phyloP scores from a whole-genome alignment of 371 early-diverging fungal species.

The Polyrhizophydium stewartii region DNA sequence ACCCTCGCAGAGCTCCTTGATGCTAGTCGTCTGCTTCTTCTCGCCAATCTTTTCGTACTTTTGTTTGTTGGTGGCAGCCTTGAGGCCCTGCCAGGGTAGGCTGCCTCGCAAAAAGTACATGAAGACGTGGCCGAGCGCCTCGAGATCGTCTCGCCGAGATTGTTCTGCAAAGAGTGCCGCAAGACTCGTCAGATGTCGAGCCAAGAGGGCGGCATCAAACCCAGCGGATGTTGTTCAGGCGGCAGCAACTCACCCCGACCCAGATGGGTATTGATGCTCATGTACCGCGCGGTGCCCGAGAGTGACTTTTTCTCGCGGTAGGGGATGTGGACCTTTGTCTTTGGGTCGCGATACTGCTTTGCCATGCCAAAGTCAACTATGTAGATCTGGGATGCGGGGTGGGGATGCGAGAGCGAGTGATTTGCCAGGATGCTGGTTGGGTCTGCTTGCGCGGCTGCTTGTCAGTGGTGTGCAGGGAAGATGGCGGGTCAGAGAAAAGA shows the following conservation, averaged over 20 bases:
- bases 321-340: conserved; percentile 92
- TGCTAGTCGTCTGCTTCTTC: conserved; percentile 91
- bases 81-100: conserved; percentile 99
- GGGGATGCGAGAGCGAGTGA: conserved; percentile 38
- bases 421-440: conserved; percentile 37
- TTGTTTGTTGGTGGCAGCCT: conserved; percentile 97
- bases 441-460: conserved; percentile 7
- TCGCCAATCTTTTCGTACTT: conserved; percentile 98
- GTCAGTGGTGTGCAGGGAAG: background rate
- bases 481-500: background rate
- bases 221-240: background rate
- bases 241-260: conserved; percentile 61
- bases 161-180: conserved; percentile 61
- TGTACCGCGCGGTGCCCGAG: conserved; percentile 96
- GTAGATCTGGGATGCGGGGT: conserved; percentile 52
- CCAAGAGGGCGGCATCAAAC: background rate
- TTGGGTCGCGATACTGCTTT: conserved; percentile 93
- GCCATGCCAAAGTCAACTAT: conserved; percentile 98
- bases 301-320: conserved; percentile 88
- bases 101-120: conserved; percentile 98
- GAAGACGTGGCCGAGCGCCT: conserved; percentile 97
- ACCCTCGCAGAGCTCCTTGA: conserved; percentile 90
- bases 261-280: conserved; percentile 94
- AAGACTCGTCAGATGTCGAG: background rate
- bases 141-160: conserved; percentile 98